Evolutionary conservation across 495 filamentous ascomycete genomes (phyloP).

Genomic region (Penicillium paradoxum): DNA sequence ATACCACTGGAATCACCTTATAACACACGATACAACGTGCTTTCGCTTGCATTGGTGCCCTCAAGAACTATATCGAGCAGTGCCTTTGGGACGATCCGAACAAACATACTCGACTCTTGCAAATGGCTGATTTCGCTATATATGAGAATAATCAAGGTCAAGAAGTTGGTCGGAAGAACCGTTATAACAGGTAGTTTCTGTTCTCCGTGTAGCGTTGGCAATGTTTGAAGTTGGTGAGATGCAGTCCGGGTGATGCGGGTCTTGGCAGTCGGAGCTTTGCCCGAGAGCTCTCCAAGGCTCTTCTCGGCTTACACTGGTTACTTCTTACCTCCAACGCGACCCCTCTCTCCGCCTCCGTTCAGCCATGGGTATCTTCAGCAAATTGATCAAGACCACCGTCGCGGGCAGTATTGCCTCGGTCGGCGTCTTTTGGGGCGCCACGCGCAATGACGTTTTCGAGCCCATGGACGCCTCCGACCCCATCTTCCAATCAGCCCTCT

Average conservation of each 20-base stretch:
- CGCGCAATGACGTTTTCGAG: constrained; percentile 42
- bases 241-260: background rate
- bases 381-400: constrained; percentile 38
- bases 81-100: too few species aligned
- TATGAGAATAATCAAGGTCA: too few species aligned
- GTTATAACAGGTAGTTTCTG: too few species aligned
- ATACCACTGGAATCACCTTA: too few species aligned
- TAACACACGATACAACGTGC: too few species aligned
- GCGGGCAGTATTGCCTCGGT: constrained; percentile 38
- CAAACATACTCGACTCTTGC: too few species aligned
- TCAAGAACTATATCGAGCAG: too few species aligned
- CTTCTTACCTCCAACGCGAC: background rate
- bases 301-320: background rate
- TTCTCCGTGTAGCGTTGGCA: too few species aligned
- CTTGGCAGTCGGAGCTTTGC: constrained; percentile 2
- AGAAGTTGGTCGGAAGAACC: too few species aligned
- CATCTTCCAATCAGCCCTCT: constrained; percentile 54
- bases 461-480: constrained; percentile 54
- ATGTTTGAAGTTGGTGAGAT: too few species aligned
- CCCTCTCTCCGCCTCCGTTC: background rate
- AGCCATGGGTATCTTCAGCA: constrained; percentile 47
- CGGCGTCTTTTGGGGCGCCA: constrained; percentile 40
- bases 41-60: too few species aligned
- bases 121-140: too few species aligned
- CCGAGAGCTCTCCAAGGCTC: background rate